These are phyloP conservation scores for Lasiosphaeris hirsuta DNA, from an alignment of 495 filamentous ascomycete species.

Conservation along the genomic window DNA sequence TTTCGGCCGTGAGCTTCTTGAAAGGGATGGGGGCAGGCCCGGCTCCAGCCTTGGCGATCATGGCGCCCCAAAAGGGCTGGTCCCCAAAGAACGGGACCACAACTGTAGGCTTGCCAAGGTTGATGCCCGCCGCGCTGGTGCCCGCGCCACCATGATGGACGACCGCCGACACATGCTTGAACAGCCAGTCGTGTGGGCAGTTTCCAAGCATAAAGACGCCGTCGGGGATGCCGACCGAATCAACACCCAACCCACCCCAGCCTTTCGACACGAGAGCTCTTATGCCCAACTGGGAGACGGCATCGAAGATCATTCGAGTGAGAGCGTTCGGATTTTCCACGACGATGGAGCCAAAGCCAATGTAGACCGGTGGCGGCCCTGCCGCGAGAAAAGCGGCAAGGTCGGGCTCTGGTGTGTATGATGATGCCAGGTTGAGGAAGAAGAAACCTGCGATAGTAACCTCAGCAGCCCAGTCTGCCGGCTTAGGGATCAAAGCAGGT, in stretches of 20 bases:
- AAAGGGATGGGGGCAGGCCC: slow-evolving; percentile 70
- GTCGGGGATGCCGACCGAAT: slow-evolving; percentile 57
- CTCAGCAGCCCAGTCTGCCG: slow-evolving; percentile 59
- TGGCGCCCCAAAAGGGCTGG: slow-evolving; percentile 78
- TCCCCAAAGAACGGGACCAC: slow-evolving; percentile 85
- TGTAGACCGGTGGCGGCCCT: slow-evolving; percentile 70
- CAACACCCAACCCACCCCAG: slow-evolving; percentile 72
- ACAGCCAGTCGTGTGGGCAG: slow-evolving; percentile 80
- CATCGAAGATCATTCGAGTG: slow-evolving; percentile 66
- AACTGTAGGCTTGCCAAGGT: slow-evolving; percentile 64
- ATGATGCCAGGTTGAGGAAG: slow-evolving; percentile 60
- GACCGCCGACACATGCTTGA: slow-evolving; percentile 68
- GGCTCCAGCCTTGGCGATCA: slow-evolving; percentile 68
- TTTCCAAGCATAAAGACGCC: slow-evolving; percentile 76
- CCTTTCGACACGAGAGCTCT: slow-evolving; percentile 76
- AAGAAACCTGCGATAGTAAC: slow-evolving; percentile 64
- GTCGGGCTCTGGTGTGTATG: slow-evolving; percentile 53
- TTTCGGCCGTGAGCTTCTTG: slow-evolving; percentile 61
- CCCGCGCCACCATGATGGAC: slow-evolving; percentile 83
- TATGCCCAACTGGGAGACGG: slow-evolving; percentile 60
- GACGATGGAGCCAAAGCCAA: slow-evolving; percentile 80
- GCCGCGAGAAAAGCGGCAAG: slow-evolving; percentile 54
- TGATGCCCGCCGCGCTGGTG: slow-evolving; percentile 73
- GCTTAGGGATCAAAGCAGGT: slow-evolving; percentile 62
- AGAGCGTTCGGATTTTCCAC: slow-evolving; percentile 68